Base-by-base conservation (phyloP, 2,329 filamentous ascomycete species). In the Stachybotrys chartarum region DNA sequence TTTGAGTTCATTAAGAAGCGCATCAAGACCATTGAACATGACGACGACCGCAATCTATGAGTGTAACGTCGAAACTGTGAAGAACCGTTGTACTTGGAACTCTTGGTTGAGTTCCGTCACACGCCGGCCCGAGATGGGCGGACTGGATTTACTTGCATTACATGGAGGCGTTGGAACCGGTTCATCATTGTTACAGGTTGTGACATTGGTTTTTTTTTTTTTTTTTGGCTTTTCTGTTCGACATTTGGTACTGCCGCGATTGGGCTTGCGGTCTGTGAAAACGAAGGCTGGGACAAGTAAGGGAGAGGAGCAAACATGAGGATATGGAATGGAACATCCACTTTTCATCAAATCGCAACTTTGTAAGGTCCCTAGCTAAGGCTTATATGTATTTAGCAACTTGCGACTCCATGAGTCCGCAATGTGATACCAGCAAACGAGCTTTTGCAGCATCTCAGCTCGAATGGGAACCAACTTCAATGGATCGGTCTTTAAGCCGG, bases 1-100 rank as follows among this genome's bases (percentile, higher is more conserved):
- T 95, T 94, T 68, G 90, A 95, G 72, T 86, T 90, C 64, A 81
- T 90, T 64, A 94, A 94, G 75, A 86, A 85, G 68, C 77, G 78
- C 60, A 83, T 85, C 70, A 79, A 81, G 65, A 70, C 74, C 10
- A 72, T 81, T 60, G 78, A 82, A 45, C 78, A 83, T 52, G 64
- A 42, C 35, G 35, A 42, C 8, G 35, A 42, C 8, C 35, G 35
- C 14, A 42, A 42, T 10, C 35, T 42, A 10, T 42, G 5, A 42
- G 35, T 14, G 35, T 42, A 42, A 42, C 35, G 24, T 42, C 35
- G 35, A 42, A 10, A 42, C 35, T 24, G 24, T 24, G 24, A 24
- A 24, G 24, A 24, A 24, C 24, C 24, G 4, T 24, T 24, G 4
- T 24, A 24, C 24, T 24, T 24, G 24, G 24, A 24, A 24, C 24